A percentile compares a stretch with the other conserved stretches of the same genome.
Evolutionary conservation across 1,284 basidiomycete genomes (phyloP).

Genomic region (Hortiboletus rubellus): DNA sequence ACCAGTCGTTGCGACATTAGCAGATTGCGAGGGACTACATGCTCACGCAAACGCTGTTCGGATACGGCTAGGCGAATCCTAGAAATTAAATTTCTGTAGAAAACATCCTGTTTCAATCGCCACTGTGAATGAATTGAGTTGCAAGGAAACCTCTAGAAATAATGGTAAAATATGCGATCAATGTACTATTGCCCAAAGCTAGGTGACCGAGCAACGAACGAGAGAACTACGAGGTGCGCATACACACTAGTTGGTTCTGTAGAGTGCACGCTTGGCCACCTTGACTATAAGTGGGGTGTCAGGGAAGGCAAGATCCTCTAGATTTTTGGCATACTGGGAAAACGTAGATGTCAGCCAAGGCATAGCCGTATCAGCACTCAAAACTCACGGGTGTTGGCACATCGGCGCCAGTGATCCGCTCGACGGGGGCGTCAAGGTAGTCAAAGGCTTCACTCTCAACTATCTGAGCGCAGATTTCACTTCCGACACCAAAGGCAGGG

Average conservation of each 20-base stretch:
- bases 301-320: constrained; percentile 91
- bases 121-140: not conserved
- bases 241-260: constrained; percentile 68
- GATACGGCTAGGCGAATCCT: constrained; percentile 50
- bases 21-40: constrained; percentile 93
- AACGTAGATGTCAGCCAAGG: not conserved
- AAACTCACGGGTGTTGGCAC: constrained; percentile 92
- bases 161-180: constrained; percentile 15
- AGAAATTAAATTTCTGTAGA: not conserved
- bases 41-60: constrained; percentile 92
- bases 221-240: constrained; percentile 10
- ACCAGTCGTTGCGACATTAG: constrained; percentile 87
- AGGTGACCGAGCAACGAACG: constrained; percentile 13
- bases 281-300: constrained; percentile 85
- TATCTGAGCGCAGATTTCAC: constrained; percentile 96
- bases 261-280: constrained; percentile 90
- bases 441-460: constrained; percentile 96
- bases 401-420: constrained; percentile 97
- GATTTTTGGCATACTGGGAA: constrained; percentile 80
- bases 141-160: constrained; percentile 15
- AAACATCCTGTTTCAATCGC: not conserved
- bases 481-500: constrained; percentile 97
- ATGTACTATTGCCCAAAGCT: constrained; percentile 18
- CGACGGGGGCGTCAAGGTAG: constrained; percentile 96
- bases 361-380: not conserved